These are phyloP conservation scores for Penicillium dipodomyicola DNA, from an alignment of 495 filamentous ascomycete genomes.

Conservation along the genomic window DNA sequence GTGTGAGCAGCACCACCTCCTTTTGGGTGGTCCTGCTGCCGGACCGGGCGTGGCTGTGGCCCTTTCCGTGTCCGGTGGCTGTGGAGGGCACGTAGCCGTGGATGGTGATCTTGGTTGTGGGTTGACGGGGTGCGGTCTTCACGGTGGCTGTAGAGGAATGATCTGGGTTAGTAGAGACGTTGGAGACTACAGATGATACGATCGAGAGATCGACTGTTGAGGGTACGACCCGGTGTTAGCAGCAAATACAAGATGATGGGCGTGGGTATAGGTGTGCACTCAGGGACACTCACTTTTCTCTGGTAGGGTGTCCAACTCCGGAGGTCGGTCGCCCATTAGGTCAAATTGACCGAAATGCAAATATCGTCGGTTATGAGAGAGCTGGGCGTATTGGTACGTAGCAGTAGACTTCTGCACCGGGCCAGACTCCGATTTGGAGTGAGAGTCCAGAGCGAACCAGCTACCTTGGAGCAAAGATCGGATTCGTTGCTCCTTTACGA, in stretches of 20 bases:
- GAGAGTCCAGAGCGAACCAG: slow-evolving; percentile 73
- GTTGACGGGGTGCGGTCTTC: slow-evolving; percentile 48
- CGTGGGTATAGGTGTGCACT: not conserved
- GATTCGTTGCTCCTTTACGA: slow-evolving; percentile 94
- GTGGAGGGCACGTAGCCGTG: slow-evolving; percentile 59
- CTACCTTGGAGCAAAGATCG: slow-evolving; percentile 85
- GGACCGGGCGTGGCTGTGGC: slow-evolving; percentile 34
- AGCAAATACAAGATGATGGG: slow-evolving; percentile 6
- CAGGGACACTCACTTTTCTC: slow-evolving; percentile 62
- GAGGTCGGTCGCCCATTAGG: slow-evolving; percentile 58
- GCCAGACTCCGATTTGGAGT: slow-evolving; percentile 37
- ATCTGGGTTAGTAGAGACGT: slow-evolving; percentile 63
- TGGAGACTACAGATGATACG: slow-evolving; percentile 90
- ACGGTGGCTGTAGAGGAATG: slow-evolving; percentile 55
- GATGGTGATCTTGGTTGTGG: slow-evolving; percentile 87
- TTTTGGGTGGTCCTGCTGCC: slow-evolving; percentile 42
- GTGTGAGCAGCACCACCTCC: slow-evolving; percentile 67
- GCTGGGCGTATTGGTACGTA: slow-evolving; percentile 76
- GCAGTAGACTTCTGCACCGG: slow-evolving; percentile 37
- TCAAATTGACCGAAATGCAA: slow-evolving; percentile 92
- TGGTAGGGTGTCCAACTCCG: slow-evolving; percentile 67
- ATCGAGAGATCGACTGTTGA: slow-evolving; percentile 73
- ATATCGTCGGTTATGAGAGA: slow-evolving; percentile 88
- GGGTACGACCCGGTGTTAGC: slow-evolving; percentile 9
- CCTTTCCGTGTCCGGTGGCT: slow-evolving; percentile 30